Evolutionary conservation across 805 yeast species (phyloP).

Genomic region (Trichomonascus vanleenenianus): DNA sequence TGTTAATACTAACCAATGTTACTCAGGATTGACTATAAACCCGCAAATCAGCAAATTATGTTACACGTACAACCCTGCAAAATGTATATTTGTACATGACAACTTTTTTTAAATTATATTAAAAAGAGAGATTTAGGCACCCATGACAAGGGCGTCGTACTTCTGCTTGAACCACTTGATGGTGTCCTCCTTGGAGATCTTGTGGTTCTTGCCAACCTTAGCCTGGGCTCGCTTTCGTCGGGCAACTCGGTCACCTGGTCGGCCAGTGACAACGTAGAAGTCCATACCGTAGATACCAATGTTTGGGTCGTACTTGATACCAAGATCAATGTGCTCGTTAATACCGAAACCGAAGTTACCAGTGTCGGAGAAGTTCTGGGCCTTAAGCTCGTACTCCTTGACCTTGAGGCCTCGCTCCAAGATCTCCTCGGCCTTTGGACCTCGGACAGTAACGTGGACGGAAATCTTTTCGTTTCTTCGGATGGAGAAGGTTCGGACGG

Average conservation of each 20-base stretch:
- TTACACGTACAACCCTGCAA: too few species aligned
- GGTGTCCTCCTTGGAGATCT: constrained; percentile 87
- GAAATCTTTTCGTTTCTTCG: constrained; percentile 99
- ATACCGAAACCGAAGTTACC: constrained; percentile 99
- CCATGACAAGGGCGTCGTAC: constrained; percentile 91
- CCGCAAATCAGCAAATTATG: too few species aligned
- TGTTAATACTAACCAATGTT: too few species aligned
- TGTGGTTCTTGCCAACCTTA: constrained; percentile 86
- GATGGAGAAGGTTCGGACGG: constrained; percentile 99
- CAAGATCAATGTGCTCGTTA: constrained; percentile 98
- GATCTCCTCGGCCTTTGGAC: constrained; percentile 99
- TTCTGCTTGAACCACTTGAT: constrained; percentile 98
- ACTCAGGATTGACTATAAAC: too few species aligned
- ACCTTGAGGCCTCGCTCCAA: constrained; percentile 99
- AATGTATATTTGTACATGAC: too few species aligned
- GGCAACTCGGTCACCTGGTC: constrained; percentile 98
- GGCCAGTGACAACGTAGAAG: constrained; percentile 98
- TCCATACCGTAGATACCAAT: constrained; percentile 99
- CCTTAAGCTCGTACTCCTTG: constrained; percentile 95
- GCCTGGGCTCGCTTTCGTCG: constrained; percentile 87
- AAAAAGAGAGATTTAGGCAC: neutral
- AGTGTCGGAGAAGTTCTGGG: constrained; percentile 93
- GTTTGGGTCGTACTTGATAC: constrained; percentile 99
- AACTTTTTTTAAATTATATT: too few species aligned
- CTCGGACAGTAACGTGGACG: constrained; percentile 98